Conservation (phyloP, 139 green algal genomes). For the Coccomyxa sp. region DNA sequence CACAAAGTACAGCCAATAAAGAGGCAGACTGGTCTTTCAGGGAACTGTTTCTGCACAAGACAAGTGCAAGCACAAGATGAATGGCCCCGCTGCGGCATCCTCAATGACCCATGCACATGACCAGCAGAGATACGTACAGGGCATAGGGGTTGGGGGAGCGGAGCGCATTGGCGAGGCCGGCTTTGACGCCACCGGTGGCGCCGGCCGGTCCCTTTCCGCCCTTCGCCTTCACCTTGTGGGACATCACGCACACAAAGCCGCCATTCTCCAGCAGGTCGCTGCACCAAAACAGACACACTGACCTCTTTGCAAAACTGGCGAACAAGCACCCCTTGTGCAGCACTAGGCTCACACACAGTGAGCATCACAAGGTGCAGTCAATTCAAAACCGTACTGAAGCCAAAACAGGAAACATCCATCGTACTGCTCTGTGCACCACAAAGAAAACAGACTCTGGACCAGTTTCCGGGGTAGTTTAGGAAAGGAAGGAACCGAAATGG, state of each 20-base stretch:
- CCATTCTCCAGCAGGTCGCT: slow-evolving; percentile 48
- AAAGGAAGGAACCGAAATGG: background rate
- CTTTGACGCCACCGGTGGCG: background rate
- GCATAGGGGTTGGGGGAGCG: no score
- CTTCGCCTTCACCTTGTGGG: background rate
- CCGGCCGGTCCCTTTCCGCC: background rate
- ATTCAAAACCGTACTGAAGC: no score
- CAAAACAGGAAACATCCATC: background rate
- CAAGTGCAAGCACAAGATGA: background rate
- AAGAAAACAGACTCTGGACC: background rate
- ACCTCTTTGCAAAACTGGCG: no score
- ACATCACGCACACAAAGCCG: slow-evolving; percentile 60
- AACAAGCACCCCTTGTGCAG: no score
- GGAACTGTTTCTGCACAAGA: background rate
- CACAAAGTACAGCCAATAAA: background rate
- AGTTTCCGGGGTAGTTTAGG: background rate
- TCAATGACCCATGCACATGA: background rate
- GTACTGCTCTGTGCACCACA: background rate
- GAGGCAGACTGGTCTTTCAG: background rate
- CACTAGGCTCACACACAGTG: no score
- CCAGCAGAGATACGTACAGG: background rate
- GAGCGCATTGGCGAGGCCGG: background rate
- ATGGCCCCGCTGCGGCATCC: background rate
- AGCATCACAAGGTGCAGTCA: no score
- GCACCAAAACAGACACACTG: background rate